Base-by-base conservation (phyloP, 306 rosid species). In the Phaseolus lunatus region DNA sequence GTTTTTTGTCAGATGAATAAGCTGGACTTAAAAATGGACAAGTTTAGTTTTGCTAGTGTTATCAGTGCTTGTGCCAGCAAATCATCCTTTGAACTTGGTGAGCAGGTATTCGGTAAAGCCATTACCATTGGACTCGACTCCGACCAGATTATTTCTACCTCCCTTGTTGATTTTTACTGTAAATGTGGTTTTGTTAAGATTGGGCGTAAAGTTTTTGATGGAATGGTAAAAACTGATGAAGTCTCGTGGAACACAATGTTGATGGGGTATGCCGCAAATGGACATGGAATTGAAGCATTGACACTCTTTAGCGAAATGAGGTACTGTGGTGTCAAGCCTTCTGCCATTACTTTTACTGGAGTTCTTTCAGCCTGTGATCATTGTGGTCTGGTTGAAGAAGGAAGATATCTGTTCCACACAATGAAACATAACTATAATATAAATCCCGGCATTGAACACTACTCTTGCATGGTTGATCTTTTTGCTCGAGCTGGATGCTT, bases 231-330 rank as follows among this genome's bases (percentile, higher is more conserved):
- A 90, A 78, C 67, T 22, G 89, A 90, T 64, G 92, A 85, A 83
- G 89, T 90, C 35, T 81, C 93, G 47, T 92, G 97, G 97, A 92
- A 92, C 57, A 76, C 96, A 24, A 87, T 92, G 91, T 65, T 92
- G 80, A 90, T 80, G 82, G 97, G 97, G 54, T 92, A 89, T 82
- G 97, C 96, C 7, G 83, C 93, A 81, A 92, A 90, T 85, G 97
- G 97, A 73, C 68, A 76, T 66, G 97, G 97, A 85, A 72, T 48
- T 41, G 92, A 90, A 84, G 92, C 93, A 33, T 65, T 90, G 48
- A 72, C 39, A 68, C 85, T 92, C 69, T 92, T 92, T 22, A 6
- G 77, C 24, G 87, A 90, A 82, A 90, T 90, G 92, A 75, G 57
- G 78, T 82, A 70, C 73, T 75, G 87, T 73, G 85, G 85, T 37